These are phyloP conservation scores for Solidago caesia DNA, from an alignment of 129 eudicot genomes.

Conservation along the genomic window DNA sequence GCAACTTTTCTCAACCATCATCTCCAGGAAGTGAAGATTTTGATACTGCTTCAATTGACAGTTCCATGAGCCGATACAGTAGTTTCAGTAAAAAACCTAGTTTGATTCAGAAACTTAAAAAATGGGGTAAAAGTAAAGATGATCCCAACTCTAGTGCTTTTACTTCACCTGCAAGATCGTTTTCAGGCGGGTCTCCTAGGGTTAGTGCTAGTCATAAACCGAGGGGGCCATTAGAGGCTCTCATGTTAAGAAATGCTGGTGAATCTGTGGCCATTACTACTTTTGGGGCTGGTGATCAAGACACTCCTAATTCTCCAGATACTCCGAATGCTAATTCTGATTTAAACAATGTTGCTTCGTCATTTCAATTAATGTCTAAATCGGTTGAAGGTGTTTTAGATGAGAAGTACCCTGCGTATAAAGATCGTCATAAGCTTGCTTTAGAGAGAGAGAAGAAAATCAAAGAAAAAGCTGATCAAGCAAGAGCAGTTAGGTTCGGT, in stretches of 20 bases:
- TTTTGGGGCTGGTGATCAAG: slow-evolving; percentile 71
- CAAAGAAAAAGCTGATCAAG: slow-evolving; percentile 94
- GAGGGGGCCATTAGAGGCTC: slow-evolving; percentile 83
- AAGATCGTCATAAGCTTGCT: slow-evolving; percentile 91
- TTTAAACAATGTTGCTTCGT: slow-evolving; percentile 58
- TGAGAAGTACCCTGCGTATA: slow-evolving; percentile 94
- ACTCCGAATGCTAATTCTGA: slow-evolving; percentile 44
- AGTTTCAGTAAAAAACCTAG: slow-evolving; percentile 68
- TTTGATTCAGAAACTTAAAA: slow-evolving; percentile 82
- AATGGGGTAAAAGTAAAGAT: slow-evolving; percentile 87
- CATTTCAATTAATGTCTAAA: slow-evolving; percentile 87
- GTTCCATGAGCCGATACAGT: slow-evolving; percentile 78
- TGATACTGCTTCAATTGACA: slow-evolving; percentile 79
- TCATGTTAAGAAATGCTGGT: slow-evolving; percentile 86
- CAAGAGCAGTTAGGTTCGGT: slow-evolving; percentile 78
- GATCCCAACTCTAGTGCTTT: slow-evolving; percentile 68
- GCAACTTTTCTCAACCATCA: slow-evolving; percentile 93
- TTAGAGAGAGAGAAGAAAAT: slow-evolving; percentile 85
- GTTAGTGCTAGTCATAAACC: slow-evolving; percentile 54
- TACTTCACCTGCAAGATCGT: slow-evolving; percentile 83
- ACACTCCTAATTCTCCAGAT: slow-evolving; percentile 56
- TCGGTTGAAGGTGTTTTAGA: slow-evolving; percentile 88
- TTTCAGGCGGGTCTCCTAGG: slow-evolving; percentile 72
- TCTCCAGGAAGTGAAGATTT: slow-evolving; percentile 97
- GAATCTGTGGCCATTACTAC: slow-evolving; percentile 87